Evolutionary conservation across 2,329 filamentous ascomycete species (phyloP), one percentile per base, ranked within the genome.

Genomic region (Neobulgaria alba): DNA sequence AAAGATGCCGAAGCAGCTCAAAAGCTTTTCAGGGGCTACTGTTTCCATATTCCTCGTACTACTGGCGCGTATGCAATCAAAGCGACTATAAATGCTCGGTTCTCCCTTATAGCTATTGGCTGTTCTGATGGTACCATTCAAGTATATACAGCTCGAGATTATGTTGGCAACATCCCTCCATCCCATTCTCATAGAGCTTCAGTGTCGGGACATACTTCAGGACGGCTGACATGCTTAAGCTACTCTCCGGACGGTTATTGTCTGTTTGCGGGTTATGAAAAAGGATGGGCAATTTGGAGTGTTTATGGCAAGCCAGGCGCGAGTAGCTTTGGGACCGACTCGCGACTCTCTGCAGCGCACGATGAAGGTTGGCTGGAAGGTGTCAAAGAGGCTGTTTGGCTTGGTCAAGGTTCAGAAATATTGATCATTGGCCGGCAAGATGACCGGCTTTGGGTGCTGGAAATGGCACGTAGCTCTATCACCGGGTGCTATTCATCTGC

Each of bases 191-290:
- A 95, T 46, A 72, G 67, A 39, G 67, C 85, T 2, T 80, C 84
- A 10, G 77, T 80, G 0, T 87, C 88, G 1, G 63, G 69, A 3
- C 64, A 71, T 14, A 73, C 76, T 12, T 80, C 86, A 1, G 92
- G 92, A 0, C 62, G 65, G 10, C 66, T 95, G 38, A 87, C 77
- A 2, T 83, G 79, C 20, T 63, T 98, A 50, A 78, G 67, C 45
- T 98, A 95, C 66, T 95, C 92, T 1, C 88, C 90, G 0, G 92
- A 98, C 61, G 92, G 92, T 14, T 95, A 96, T 61, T 95, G 89
- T 60, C 72, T 98, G 7, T 95, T 98, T 62, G 88, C 84, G 32
- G 92, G 90, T 1, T 96, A 90, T 57, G 82, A 92, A 55, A 79
- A 82, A 43, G 93, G 92, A 1, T 98, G 92, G 92, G 83, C 85